Conservation (phyloP, 768 basidiomycete genomes). For the Rhizopogon vesiculosus region DNA sequence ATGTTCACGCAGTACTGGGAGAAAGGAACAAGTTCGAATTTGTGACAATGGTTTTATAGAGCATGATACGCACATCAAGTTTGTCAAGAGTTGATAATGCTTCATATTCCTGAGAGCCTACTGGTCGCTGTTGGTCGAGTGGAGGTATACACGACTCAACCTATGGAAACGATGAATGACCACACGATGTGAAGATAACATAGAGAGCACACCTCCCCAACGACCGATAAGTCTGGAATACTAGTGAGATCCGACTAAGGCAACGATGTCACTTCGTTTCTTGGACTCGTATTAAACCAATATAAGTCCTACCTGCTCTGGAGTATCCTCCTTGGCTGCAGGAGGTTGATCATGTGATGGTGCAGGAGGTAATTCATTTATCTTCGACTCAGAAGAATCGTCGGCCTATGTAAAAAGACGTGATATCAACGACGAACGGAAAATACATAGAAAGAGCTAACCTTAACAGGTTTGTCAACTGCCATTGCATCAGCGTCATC, state of each 20-base stretch:
- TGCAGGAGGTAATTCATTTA: not conserved
- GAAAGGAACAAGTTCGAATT: not conserved
- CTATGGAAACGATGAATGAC: not conserved
- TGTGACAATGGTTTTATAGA: slow-evolving; percentile 1
- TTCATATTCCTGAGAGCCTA: slow-evolving; percentile 41
- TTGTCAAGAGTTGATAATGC: slow-evolving; percentile 42
- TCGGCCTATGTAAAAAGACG: not conserved
- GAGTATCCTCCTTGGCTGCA: not conserved
- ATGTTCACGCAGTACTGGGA: slow-evolving; percentile 67
- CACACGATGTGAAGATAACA: too few relatives aligned
- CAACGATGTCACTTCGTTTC: not conserved
- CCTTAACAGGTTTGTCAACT: slow-evolving; percentile 16
- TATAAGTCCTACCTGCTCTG: not conserved
- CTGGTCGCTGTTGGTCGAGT: slow-evolving; percentile 17
- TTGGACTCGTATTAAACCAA: not conserved
- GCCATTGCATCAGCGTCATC: slow-evolving; percentile 9
- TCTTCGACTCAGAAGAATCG: not conserved
- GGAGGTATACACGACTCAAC: not conserved
- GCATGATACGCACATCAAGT: slow-evolving; percentile 37
- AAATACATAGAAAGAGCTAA: not conserved
- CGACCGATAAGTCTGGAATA: not conserved
- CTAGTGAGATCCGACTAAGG: not conserved
- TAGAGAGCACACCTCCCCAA: not conserved
- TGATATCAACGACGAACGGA: not conserved
- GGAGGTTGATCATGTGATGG: not conserved